Evolutionary conservation across 345 rosid species (phyloP).

Genomic region (Gossypium arboreum): DNA sequence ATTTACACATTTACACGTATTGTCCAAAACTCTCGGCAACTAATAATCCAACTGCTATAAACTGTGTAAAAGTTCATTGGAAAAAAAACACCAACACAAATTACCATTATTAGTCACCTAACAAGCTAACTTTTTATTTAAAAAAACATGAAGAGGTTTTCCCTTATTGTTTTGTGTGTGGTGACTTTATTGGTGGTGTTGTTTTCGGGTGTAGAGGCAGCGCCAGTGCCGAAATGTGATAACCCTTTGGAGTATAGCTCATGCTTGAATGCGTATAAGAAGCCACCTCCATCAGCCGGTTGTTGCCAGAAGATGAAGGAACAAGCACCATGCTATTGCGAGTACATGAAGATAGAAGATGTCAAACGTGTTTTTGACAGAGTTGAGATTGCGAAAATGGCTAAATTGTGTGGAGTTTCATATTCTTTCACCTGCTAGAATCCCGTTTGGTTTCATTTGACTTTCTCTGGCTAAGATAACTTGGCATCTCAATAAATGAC

Average conservation of each 20-base stretch:
- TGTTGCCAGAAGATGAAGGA: neutral
- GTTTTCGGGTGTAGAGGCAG: conserved; percentile 21
- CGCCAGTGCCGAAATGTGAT: conserved; percentile 38
- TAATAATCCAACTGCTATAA: no score
- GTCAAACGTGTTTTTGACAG: neutral
- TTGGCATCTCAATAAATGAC: no score
- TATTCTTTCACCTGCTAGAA: neutral
- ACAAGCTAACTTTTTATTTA: no score
- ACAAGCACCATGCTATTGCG: neutral
- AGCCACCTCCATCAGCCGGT: neutral
- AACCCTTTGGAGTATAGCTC: conserved; percentile 31
- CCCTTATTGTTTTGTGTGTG: neutral
- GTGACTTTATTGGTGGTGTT: neutral
- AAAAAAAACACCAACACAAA: no score
- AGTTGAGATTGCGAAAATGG: neutral
- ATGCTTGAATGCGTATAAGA: neutral
- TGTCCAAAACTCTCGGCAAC: no score
- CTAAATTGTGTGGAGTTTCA: neutral
- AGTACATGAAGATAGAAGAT: neutral
- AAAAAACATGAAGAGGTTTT: neutral
- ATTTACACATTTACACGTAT: no score
- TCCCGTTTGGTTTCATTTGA: no score
- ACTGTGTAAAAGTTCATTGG: no score
- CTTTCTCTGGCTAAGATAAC: no score
- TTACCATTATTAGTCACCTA: no score